A percentile compares a stretch with the other conserved stretches of the same genome.
Evolutionary conservation across 2,329 filamentous ascomycete genomes (phyloP).

Genomic region (Paraphaeosphaeria sporulosa): DNA sequence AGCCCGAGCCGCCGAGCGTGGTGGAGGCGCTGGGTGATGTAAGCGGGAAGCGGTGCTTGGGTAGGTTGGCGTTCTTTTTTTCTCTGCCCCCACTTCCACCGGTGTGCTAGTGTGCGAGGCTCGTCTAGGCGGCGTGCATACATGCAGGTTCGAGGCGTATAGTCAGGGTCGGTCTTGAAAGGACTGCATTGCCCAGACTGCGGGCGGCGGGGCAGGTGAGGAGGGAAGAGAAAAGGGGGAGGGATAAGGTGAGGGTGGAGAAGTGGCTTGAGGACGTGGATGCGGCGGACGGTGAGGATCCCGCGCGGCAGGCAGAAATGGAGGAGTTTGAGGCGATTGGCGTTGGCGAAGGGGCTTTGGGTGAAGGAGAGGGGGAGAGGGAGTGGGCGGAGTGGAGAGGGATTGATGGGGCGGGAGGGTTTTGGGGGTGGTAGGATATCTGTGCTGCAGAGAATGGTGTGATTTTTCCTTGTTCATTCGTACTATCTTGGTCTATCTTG

Average conservation of each 20-base stretch:
- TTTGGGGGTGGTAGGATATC: not conserved
- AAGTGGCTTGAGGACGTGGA: constrained; percentile 2
- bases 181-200: not conserved
- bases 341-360: not conserved
- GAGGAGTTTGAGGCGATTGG: not conserved
- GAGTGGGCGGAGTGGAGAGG: not conserved
- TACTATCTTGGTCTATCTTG: not conserved
- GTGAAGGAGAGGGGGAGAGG: not conserved
- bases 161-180: too few species aligned
- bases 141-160: not conserved
- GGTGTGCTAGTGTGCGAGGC: not conserved
- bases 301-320: not conserved
- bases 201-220: not conserved
- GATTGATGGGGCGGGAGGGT: not conserved
- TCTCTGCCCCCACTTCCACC: not conserved
- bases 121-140: not conserved
- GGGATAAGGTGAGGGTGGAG: not conserved
- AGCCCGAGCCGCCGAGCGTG: constrained; percentile 33
- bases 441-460: not conserved
- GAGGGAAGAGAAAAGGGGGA: not conserved
- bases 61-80: constrained; percentile 23
- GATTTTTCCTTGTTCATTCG: not conserved
- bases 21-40: constrained; percentile 30
- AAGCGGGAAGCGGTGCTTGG: constrained; percentile 33
- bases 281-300: not conserved